Evolutionary conservation across 2,329 filamentous ascomycete genomes (phyloP), one percentile per base, ranked within the genome.

Genomic region (Dothidotthia symphoricarpi): DNA sequence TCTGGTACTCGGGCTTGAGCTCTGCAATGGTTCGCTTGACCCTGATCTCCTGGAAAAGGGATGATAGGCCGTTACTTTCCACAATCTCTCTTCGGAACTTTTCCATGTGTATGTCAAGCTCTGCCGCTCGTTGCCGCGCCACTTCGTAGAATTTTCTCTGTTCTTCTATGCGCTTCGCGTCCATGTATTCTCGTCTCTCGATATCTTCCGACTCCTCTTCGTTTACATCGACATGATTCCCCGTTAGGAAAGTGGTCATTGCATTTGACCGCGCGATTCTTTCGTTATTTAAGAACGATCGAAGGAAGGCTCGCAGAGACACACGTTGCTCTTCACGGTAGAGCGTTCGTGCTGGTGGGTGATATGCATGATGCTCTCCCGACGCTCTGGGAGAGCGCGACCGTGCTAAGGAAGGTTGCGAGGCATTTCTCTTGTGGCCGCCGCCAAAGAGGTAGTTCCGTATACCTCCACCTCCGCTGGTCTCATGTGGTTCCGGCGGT

Each of bases 21-120:
- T 96, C 88, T 48, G 81, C 78, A 36, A 98, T 91, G 3, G 80
- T 88, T 43, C 87, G 77, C 71, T 97, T 97, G 39, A 89, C 83
- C 57, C 86, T 86, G 66, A 98, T 95, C 64, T 97, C 93, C 41
- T 85, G 78, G 68, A 98, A 97, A 1, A 98, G 77, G 64, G 86
- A 91, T 0, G 91, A 94, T 27, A 98, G 77, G 7, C 93, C 93
- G 64, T 96, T 95, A 70, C 72, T 75, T 63, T 85, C 82, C 16
- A 85, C 81, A 50, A 85, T 82, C 43, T 83, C 80, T 46, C 78
- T 70, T 31, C 82, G 73, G 64, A 85, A 85, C 43, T 78, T 78
- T 69, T 98, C 93, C 93, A 98, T 98, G 64, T 97, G 96, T 16
- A 95, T 87, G 67, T 98, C 93, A 34, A 98, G 75, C 59, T 97